Conservation (phyloP, 139 green algal genomes). For the Auxenochlorella pyrenoidosa region DNA sequence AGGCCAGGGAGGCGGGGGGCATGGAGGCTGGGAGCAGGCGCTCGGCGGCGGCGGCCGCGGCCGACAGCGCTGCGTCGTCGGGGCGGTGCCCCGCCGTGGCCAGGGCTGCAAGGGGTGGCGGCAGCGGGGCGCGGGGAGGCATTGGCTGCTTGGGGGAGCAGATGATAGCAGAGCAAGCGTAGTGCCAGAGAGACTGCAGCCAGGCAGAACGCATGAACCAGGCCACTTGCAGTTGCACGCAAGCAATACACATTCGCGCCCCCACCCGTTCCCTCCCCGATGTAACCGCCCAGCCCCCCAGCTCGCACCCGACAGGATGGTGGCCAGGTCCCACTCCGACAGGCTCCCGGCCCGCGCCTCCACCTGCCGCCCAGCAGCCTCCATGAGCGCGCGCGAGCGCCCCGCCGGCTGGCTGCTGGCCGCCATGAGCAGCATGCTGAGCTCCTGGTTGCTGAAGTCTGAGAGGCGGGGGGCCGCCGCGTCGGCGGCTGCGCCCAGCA, state of each 20-base stretch:
- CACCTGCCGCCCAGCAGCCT: neutral
- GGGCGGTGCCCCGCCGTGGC: constrained; percentile 25
- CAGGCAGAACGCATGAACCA: neutral
- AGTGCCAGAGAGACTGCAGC: neutral
- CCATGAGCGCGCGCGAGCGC: neutral
- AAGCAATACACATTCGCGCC: too few relatives aligned
- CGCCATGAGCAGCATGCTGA: constrained; percentile 13
- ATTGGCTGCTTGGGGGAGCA: too few relatives aligned
- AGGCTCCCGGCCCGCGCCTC: neutral
- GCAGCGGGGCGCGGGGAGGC: too few relatives aligned
- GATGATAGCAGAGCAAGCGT: too few relatives aligned
- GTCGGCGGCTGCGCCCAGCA: neutral
- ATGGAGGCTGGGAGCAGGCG: neutral
- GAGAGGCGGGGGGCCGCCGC: constrained; percentile 2
- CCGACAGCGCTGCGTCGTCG: neutral
- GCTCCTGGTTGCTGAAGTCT: constrained; percentile 10
- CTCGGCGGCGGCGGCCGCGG: neutral
- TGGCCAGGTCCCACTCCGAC: neutral
- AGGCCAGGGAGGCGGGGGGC: constrained; percentile 3
- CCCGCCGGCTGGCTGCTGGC: neutral
- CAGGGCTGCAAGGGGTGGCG: constrained; percentile 5
- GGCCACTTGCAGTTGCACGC: too few relatives aligned
- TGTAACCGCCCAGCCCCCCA: neutral
- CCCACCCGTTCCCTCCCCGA: neutral
- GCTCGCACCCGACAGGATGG: constrained; percentile 2